phyloP scores from a whole-genome alignment of 2,329 filamentous ascomycete genomes.

The Nectriaceae sp. region DNA sequence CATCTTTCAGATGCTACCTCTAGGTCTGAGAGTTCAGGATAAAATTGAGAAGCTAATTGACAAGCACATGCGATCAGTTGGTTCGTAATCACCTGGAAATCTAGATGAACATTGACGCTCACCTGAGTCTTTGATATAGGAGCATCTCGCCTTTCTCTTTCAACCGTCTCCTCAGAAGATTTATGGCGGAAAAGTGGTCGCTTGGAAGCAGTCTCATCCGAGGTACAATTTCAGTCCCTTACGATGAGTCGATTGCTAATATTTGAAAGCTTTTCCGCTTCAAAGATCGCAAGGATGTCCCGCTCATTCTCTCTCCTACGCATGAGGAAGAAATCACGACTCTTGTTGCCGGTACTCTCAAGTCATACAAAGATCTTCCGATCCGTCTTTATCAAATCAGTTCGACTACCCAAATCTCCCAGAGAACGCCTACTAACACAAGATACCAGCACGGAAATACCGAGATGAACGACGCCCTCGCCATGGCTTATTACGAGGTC shows the following conservation, averaged over 20 bases:
- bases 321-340: slow-evolving; percentile 96
- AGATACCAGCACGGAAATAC: slow-evolving; percentile 75
- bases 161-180: slow-evolving; percentile 80
- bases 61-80: slow-evolving; percentile 79
- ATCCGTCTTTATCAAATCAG: slow-evolving; percentile 88
- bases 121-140: slow-evolving; percentile 43
- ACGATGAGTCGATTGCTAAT: slow-evolving; percentile 22
- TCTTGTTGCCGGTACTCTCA: slow-evolving; percentile 70
- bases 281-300: slow-evolving; percentile 72
- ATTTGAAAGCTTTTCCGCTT: slow-evolving; percentile 71
- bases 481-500: slow-evolving; percentile 81
- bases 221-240: slow-evolving; percentile 50
- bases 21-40: slow-evolving; percentile 83
- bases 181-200: slow-evolving; percentile 86
- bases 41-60: slow-evolving; percentile 87
- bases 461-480: slow-evolving; percentile 88
- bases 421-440: slow-evolving; percentile 17
- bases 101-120: slow-evolving; percentile 1
- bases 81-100: slow-evolving; percentile 40
- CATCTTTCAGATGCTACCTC: slow-evolving; percentile 87
- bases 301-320: slow-evolving; percentile 82
- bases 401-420: slow-evolving; percentile 30
- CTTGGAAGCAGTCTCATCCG: slow-evolving; percentile 69
- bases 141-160: slow-evolving; percentile 80
- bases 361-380: slow-evolving; percentile 85